Evolutionary conservation across 768 basidiomycete species (phyloP), one percentile per base, ranked within the genome.

Genomic region (Lentinula raphanica): DNA sequence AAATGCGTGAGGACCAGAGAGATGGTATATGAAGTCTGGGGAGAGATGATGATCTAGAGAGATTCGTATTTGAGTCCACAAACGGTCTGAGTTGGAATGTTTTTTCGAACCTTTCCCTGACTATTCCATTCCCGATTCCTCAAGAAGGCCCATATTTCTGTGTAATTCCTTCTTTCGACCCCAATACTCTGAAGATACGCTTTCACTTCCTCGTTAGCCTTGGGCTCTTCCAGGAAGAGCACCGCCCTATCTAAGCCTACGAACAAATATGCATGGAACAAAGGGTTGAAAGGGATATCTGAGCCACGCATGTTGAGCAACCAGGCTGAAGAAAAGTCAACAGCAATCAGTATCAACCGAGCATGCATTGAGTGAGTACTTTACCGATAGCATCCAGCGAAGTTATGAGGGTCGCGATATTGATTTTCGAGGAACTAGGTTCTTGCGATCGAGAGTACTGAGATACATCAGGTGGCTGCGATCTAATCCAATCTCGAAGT

Each of bases 211-310:
- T 77, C 72, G 9, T 79, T 76, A 17, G 90, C 72, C 66, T 96
- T 91, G 55, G 69, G 70, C 39, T 72, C 63, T 61, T 95, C 92
- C 38, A 94, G 74, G 75, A 96, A 96, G 9, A 96, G 72, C n/a
- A 85, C 75, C 5, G 82, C 76, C n/a, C 68, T 69, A 12, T 85
- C 76, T 8, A 82, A 67, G 3, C 85, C 80, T 39, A 98, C 78
- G 64, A 87, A 90, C 19, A 95, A 72, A 67, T 96, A 98, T 0
- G 90, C 82, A 53, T 89, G 90, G 75, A 97, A 96, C 8, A 98
- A 81, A 0, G 96, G 96, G 67, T 92, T 94, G 76, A 85, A 92
- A 0, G 92, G 92, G 48, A 98, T 87, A 65, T 98, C 95, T 2
- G 83, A 80, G 35, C 94, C 95, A 49, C 96, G 88, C 55, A 95